Conservation (phyloP, 495 filamentous ascomycete species). For the Glonium stellatum region DNA sequence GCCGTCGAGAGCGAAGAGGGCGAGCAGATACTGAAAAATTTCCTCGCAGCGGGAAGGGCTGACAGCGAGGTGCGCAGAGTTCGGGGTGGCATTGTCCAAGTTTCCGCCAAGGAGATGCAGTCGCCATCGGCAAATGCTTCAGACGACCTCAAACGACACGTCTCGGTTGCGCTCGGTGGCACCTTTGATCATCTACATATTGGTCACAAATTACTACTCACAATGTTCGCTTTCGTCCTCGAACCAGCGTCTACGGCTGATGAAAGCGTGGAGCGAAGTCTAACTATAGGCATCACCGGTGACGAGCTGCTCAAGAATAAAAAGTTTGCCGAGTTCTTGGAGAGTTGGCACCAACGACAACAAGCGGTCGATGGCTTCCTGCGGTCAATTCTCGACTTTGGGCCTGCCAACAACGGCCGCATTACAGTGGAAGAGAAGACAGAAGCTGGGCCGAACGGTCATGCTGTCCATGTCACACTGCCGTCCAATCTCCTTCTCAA, state of each 20-base stretch:
- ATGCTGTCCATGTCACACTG: conserved; percentile 44
- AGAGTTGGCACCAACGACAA: conserved; percentile 70
- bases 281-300: conserved; percentile 82
- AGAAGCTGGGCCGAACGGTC: conserved; percentile 45
- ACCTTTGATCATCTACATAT: conserved; percentile 96
- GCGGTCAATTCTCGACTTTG: conserved; percentile 57
- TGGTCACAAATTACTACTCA: conserved; percentile 91
- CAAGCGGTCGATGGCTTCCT: conserved; percentile 64
- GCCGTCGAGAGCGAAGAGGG: conserved; percentile 56
- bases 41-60: conserved; percentile 14
- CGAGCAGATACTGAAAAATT: conserved; percentile 36
- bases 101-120: background rate
- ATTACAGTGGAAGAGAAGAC: conserved; percentile 29
- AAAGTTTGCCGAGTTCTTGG: conserved; percentile 71
- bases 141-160: conserved; percentile 37
- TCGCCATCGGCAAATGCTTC: conserved; percentile 23
- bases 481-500: conserved; percentile 50
- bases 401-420: conserved; percentile 30
- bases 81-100: conserved; percentile 28
- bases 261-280: conserved; percentile 39
- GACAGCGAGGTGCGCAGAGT: conserved; percentile 44
- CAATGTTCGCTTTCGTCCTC: conserved; percentile 69
- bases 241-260: conserved; percentile 38
- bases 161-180: conserved; percentile 74
- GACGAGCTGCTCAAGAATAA: conserved; percentile 81